phyloP scores from a whole-genome alignment of 768 basidiomycete species.

The Lactifluus hygrophoroides region DNA sequence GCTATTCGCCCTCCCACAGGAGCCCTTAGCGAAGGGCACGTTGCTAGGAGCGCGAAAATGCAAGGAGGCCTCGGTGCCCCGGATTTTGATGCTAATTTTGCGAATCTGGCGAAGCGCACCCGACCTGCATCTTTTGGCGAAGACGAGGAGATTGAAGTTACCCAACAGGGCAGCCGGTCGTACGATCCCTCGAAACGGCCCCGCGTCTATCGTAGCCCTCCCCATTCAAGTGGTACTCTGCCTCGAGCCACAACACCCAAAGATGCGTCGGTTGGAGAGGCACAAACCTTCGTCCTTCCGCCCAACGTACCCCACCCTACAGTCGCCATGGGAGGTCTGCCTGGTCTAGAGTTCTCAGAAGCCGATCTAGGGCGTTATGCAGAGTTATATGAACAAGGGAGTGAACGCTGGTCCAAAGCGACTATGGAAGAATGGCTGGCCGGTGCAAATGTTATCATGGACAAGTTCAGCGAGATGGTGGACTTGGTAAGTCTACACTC shows the following conservation, averaged over 20 bases:
- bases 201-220: not conserved
- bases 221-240: not conserved
- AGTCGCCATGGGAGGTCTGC: slow-evolving; percentile 6
- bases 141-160: not conserved
- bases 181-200: not conserved
- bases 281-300: not conserved
- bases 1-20: not conserved
- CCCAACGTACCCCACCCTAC: not conserved
- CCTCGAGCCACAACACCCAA: not conserved
- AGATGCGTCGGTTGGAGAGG: not conserved
- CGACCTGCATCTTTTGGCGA: slow-evolving; percentile 1
- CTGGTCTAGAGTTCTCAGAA: slow-evolving; percentile 24
- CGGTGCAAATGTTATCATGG: slow-evolving; percentile 42
- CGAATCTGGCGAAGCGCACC: slow-evolving; percentile 1
- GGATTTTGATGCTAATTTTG: not conserved
- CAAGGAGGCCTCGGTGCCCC: not conserved
- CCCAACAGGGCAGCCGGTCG: not conserved
- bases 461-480: slow-evolving; percentile 36
- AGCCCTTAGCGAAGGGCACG: not conserved
- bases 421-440: slow-evolving; percentile 45
- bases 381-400: slow-evolving; percentile 37
- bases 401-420: slow-evolving; percentile 43
- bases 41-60: not conserved
- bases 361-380: slow-evolving; percentile 33
- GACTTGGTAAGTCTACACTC: slow-evolving; percentile 36